A percentile compares a stretch with the other conserved stretches of the same genome.
Evolutionary conservation across 805 yeast species (phyloP).

Genomic region (Pichia heedii): DNA sequence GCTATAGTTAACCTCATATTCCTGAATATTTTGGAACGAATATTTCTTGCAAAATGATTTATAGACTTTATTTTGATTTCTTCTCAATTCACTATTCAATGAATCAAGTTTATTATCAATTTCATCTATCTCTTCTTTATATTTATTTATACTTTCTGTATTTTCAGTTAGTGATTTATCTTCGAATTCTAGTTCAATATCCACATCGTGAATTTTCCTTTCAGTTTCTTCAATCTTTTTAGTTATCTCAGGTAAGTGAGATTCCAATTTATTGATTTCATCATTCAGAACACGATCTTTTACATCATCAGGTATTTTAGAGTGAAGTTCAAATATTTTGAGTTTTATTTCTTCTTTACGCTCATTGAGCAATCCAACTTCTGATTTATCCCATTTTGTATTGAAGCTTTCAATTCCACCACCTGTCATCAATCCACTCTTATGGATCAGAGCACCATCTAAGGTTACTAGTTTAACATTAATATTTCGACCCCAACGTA

Average conservation of each 20-base stretch:
- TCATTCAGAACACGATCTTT: constrained; percentile 48
- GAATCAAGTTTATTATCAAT: constrained; percentile 22
- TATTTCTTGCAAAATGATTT: constrained; percentile 44
- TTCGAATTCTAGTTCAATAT: constrained; percentile 46
- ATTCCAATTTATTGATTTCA: constrained; percentile 42
- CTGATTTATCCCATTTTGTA: constrained; percentile 65
- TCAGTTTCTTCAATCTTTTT: constrained; percentile 19
- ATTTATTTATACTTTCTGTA: constrained; percentile 10
- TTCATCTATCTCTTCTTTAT: constrained; percentile 15
- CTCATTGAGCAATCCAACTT: constrained; percentile 43
- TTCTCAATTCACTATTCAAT: constrained; percentile 12
- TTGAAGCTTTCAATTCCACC: constrained; percentile 52
- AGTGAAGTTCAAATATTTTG: constrained; percentile 35
- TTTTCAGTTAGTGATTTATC: constrained; percentile 15
- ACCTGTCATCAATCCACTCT: constrained; percentile 89
- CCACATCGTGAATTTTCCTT: constrained; percentile 24
- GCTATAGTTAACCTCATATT: constrained; percentile 66
- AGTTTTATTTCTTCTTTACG: constrained; percentile 42
- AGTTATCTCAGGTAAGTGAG: constrained; percentile 22
- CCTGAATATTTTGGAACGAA: constrained; percentile 47
- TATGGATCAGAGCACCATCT: constrained; percentile 78
- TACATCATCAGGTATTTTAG: constrained; percentile 42
- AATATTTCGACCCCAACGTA: constrained; percentile 58
- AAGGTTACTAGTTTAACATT: constrained; percentile 66
- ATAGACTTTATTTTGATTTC: constrained; percentile 39